These are phyloP conservation scores for Trametes cingulata DNA, from an alignment of 768 basidiomycete genomes.

Conservation along the genomic window DNA sequence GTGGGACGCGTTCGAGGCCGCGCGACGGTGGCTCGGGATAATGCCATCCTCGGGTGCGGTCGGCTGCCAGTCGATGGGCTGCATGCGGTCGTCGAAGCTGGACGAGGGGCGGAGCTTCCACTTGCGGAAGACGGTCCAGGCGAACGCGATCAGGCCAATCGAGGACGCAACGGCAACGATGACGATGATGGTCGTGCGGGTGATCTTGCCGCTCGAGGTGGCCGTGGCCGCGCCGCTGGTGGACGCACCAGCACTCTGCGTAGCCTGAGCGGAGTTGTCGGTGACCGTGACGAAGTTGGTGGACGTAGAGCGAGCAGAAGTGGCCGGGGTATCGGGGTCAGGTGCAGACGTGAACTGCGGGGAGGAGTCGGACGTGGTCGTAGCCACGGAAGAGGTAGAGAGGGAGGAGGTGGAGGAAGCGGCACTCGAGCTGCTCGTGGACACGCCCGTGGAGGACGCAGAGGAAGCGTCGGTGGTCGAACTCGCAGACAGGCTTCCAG, in stretches of 20 bases:
- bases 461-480: neutral
- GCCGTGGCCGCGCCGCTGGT: conserved; percentile 25
- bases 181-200: conserved; percentile 51
- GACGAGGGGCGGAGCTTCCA: conserved; percentile 85
- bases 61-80: conserved; percentile 90
- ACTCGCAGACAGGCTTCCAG: neutral
- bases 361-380: neutral
- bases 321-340: conserved; percentile 18
- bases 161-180: conserved; percentile 71
- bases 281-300: conserved; percentile 17
- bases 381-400: conserved; percentile 3
- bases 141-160: conserved; percentile 65
- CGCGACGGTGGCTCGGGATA: conserved; percentile 51
- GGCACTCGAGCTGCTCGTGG: conserved; percentile 1
- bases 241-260: conserved; percentile 18
- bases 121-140: conserved; percentile 91
- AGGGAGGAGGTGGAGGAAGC: conserved; percentile 5
- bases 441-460: conserved; percentile 17
- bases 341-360: conserved; percentile 1
- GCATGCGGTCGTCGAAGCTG: conserved; percentile 80
- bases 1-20: conserved; percentile 56
- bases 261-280: conserved; percentile 30
- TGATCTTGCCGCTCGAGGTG: conserved; percentile 37
- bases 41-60: conserved; percentile 49
- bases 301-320: conserved; percentile 6